A percentile compares a stretch with the other conserved stretches of the same genome.
phyloP scores from a whole-genome alignment of 352 stramenopile genomes.

The Pythium periplocum region DNA sequence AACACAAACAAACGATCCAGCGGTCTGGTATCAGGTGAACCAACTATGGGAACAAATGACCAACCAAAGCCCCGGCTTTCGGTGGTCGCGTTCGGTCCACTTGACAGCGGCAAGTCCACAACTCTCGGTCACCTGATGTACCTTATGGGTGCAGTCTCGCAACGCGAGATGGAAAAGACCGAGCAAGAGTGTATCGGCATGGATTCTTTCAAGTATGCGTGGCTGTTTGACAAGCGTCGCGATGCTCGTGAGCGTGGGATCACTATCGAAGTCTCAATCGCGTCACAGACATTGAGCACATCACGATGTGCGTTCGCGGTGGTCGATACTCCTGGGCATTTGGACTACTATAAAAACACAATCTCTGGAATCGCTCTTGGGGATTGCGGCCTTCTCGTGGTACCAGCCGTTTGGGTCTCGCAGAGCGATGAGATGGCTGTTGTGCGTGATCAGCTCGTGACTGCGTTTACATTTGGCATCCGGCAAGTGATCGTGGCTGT shows the following conservation, averaged over 20 bases:
- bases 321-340: slow-evolving; percentile 96
- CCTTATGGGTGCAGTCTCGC: neutral
- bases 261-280: slow-evolving; percentile 92
- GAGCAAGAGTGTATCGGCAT: no score
- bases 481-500: slow-evolving; percentile 95
- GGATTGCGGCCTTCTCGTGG: slow-evolving; percentile 94
- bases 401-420: slow-evolving; percentile 67
- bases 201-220: no score
- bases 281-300: slow-evolving; percentile 94
- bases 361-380: slow-evolving; percentile 96
- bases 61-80: no score
- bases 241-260: slow-evolving; percentile 94
- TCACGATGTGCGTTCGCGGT: slow-evolving; percentile 94
- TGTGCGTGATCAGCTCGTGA: slow-evolving; percentile 21
- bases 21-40: no score
- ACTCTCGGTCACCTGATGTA: neutral
- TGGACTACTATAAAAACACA: slow-evolving; percentile 99
- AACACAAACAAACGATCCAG: no score
- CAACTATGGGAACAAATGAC: no score
- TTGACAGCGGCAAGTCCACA: slow-evolving; percentile 1
- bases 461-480: slow-evolving; percentile 97
- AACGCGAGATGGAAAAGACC: neutral
- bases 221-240: neutral
- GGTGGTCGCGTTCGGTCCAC: neutral
- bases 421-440: no score